These are phyloP conservation scores for Leccinum pachyderme DNA, from an alignment of 1,284 basidiomycete species.

Conservation along the genomic window DNA sequence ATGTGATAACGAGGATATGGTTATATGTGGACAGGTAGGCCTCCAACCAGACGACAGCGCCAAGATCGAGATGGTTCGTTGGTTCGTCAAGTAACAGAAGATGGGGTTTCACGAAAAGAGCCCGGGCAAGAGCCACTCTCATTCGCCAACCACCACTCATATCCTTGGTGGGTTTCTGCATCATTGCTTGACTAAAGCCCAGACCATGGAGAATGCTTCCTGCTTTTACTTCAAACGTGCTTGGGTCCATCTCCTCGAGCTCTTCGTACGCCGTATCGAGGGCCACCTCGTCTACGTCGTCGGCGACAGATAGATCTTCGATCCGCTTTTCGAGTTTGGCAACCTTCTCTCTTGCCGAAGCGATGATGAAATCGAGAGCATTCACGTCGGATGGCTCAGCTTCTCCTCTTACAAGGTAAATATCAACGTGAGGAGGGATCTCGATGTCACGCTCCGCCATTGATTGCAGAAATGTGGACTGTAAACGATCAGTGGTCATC, in stretches of 20 bases:
- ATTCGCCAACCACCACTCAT: conserved; percentile 99
- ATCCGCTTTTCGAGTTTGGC: conserved; percentile 94
- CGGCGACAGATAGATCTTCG: conserved; percentile 89
- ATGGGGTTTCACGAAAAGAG: conserved; percentile 96
- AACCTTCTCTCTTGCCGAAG: conserved; percentile 91
- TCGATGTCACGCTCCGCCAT: conserved; percentile 92
- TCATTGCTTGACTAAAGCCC: conserved; percentile 90
- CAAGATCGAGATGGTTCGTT: conserved; percentile 90
- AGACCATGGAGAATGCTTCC: conserved; percentile 96
- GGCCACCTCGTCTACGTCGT: conserved; percentile 85
- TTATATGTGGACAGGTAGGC: conserved; percentile 98
- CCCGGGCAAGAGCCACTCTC: conserved; percentile 95
- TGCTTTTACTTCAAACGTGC: conserved; percentile 94
- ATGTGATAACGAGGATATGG: conserved; percentile 95
- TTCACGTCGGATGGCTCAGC: conserved; percentile 96
- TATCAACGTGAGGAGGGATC: conserved; percentile 95
- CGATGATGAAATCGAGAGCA: conserved; percentile 94
- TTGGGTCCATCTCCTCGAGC: conserved; percentile 95
- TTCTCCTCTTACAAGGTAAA: conserved; percentile 95
- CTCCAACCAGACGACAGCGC: conserved; percentile 98
- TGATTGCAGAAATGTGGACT: conserved; percentile 71
- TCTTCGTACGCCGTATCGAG: conserved; percentile 92
- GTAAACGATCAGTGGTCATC: conserved; percentile 5
- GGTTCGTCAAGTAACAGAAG: conserved; percentile 89
- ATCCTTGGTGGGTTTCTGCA: conserved; percentile 96